A percentile compares a stretch with the other conserved stretches of the same genome.
phyloP scores from a whole-genome alignment of 345 rosid species.

The Eutrema yunnanense region DNA sequence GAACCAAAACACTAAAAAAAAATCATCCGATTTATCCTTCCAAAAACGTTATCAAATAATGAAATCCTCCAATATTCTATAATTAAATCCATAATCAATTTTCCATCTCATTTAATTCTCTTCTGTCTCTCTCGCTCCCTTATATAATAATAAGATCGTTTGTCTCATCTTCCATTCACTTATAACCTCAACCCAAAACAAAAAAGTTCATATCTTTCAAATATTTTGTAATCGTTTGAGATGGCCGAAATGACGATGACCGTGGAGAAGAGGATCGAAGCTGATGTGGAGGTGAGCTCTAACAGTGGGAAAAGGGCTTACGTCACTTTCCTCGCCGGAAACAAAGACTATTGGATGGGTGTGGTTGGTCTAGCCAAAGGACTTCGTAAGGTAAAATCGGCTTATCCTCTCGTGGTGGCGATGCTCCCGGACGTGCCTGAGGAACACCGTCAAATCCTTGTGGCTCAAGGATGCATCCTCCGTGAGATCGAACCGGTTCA shows the following conservation, averaged over 20 bases:
- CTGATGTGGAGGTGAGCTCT: neutral
- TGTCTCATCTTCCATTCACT: too few species aligned
- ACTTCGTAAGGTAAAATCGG: neutral
- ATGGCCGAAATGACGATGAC: neutral
- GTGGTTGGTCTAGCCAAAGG: neutral
- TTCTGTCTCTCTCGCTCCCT: too few species aligned
- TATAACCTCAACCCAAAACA: too few species aligned
- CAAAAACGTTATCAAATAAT: too few species aligned
- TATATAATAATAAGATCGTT: too few species aligned
- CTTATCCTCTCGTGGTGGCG: neutral
- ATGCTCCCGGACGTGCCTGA: neutral
- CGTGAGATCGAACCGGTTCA: neutral
- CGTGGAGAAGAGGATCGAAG: neutral
- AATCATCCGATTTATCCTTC: too few species aligned
- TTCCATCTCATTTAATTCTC: too few species aligned
- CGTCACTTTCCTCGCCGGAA: neutral
- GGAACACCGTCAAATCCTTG: neutral
- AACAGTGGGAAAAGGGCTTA: neutral
- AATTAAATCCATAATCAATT: too few species aligned
- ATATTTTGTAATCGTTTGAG: neutral
- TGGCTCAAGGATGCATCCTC: neutral
- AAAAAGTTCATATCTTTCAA: too few species aligned
- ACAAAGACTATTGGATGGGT: neutral
- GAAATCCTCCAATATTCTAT: too few species aligned
- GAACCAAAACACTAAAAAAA: too few species aligned